These are phyloP conservation scores for Penicillium sp. DNA, from an alignment of 2,329 filamentous ascomycete genomes.

Conservation along the genomic window DNA sequence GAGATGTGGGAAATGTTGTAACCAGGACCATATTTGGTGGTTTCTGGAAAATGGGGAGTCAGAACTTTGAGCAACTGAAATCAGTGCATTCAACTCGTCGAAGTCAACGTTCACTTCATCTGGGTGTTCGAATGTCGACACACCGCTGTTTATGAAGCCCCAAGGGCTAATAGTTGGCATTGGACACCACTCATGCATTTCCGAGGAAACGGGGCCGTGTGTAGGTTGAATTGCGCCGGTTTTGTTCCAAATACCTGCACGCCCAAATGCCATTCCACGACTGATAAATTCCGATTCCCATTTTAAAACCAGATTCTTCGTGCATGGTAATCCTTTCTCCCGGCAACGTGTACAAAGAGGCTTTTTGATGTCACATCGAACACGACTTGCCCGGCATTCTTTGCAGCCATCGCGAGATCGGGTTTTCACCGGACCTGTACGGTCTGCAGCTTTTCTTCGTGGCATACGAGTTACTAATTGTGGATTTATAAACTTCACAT, in stretches of 20 bases:
- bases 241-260: slow-evolving; percentile 45
- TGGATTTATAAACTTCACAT: slow-evolving; percentile 25
- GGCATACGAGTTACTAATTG: slow-evolving; percentile 27
- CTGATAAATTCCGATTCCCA: slow-evolving; percentile 44
- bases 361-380: slow-evolving; percentile 43
- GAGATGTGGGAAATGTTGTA: slow-evolving; percentile 6
- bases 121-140: slow-evolving; percentile 30
- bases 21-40: slow-evolving; percentile 9
- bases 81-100: slow-evolving; percentile 23
- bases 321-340: slow-evolving; percentile 38
- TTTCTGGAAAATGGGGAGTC: slow-evolving; percentile 3
- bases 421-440: slow-evolving; percentile 38
- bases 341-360: slow-evolving; percentile 40
- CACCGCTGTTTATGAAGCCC: slow-evolving; percentile 36
- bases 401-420: slow-evolving; percentile 44
- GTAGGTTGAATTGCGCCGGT: slow-evolving; percentile 19
- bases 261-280: slow-evolving; percentile 45
- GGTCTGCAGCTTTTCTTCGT: slow-evolving; percentile 40
- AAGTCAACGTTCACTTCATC: slow-evolving; percentile 28
- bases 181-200: slow-evolving; percentile 29
- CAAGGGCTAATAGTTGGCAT: slow-evolving; percentile 31
- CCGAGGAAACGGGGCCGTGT: slow-evolving; percentile 19
- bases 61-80: slow-evolving; percentile 4
- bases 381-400: slow-evolving; percentile 43
- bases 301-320: slow-evolving; percentile 39